A percentile compares a stretch with the other conserved stretches of the same genome.
These are phyloP conservation scores for Acacia concinna DNA, from an alignment of 331 rosid genomes.

Conservation along the genomic window DNA sequence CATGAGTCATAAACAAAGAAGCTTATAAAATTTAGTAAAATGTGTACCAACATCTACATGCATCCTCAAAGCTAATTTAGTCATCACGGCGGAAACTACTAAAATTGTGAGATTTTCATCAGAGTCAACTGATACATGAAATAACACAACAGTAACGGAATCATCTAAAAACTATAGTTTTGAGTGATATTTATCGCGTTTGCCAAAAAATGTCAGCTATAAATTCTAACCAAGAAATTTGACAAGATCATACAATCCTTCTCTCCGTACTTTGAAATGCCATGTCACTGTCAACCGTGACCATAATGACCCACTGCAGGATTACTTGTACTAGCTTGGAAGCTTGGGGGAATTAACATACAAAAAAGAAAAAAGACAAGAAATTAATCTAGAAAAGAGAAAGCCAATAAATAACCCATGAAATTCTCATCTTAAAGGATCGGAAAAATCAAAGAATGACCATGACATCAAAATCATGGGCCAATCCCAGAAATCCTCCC, in stretches of 20 bases:
- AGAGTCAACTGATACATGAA: slow-evolving; percentile 12
- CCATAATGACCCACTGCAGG: neutral
- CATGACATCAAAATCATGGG: neutral
- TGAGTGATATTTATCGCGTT: neutral
- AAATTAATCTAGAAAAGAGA: neutral
- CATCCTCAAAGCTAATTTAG: neutral
- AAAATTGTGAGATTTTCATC: neutral
- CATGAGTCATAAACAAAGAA: neutral
- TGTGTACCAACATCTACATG: neutral
- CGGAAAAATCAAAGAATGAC: slow-evolving; percentile 2
- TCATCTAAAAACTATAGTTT: neutral
- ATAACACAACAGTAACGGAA: neutral
- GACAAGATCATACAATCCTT: neutral
- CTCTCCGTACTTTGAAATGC: neutral
- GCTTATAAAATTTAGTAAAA: neutral
- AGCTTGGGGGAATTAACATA: neutral
- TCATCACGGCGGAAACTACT: neutral
- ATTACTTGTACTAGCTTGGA: neutral
- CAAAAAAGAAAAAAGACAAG: neutral
- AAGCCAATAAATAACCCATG: neutral
- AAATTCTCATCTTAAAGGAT: neutral
- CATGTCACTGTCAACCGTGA: neutral
- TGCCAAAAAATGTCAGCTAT: neutral
- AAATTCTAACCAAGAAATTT: neutral
- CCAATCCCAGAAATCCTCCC: neutral